Evolutionary conservation across 1,284 basidiomycete species (phyloP), one percentile per base, ranked within the genome.

Genomic region (Xerocomus minutiporus): DNA sequence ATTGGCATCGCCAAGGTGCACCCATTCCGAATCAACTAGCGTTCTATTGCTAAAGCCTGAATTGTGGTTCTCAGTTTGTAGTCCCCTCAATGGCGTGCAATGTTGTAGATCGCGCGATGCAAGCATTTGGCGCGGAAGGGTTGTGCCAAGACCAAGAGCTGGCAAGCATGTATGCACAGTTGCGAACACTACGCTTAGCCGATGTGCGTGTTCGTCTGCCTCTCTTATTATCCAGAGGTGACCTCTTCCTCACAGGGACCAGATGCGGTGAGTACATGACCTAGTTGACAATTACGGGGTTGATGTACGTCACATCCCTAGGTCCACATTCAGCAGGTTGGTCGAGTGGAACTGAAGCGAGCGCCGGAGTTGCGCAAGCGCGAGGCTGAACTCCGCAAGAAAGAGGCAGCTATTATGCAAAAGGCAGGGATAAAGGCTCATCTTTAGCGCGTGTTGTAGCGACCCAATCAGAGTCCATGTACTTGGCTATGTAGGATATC

Each of bases 311-410:
- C 34, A 23, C 42, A 42, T 48, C 4, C 40, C 13, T 56, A 90
- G 80, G 92, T 98, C 5, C 95, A 98, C 71, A 86, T 95, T 48
- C 92, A 95, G 71, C 95, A 97, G 73, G 88, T 97, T 48, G 94
- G 93, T 9, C 89, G 89, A 68, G 75, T 84, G 45, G 93, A 97
- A 71, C 73, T 94, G 56, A 87, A 81, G 71, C 81, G 90, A 42
- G 88, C 81, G 1, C 75, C 78, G 2, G 75, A 59, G 8, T 68
- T 92, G 28, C 73, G 70, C 25, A 73, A 79, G 63, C 81, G 78
- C 54, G 71, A 77, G 5, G 74, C 71, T 7, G 81, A 81, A 54
- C 66, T 79, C 42, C 79, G 78, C 67, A 75, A 76, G 71, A 85
- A 75, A 68, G 85, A 90, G 66, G 76, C 71, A 26, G 73, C 67